A percentile compares a stretch with the other conserved stretches of the same genome.
Evolutionary conservation across 1,139 yeast genomes (phyloP).

Genomic region (Blastobotrys aristatus): DNA sequence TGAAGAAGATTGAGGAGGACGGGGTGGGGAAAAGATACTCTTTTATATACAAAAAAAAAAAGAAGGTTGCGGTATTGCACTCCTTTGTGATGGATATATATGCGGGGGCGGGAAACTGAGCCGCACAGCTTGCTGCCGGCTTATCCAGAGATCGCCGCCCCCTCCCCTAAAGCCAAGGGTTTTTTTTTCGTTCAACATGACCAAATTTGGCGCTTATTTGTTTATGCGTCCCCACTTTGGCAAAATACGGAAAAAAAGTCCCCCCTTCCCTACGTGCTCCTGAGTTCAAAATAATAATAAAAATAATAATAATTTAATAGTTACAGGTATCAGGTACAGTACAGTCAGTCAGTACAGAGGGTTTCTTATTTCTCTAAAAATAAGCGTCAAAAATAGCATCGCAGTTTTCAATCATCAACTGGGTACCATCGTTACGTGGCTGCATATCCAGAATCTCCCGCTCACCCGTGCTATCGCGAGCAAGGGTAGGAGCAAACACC

Average conservation of each 20-base stretch:
- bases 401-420: constrained; percentile 60
- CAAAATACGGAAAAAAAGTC: neutral
- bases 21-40: neutral
- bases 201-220: constrained; percentile 1
- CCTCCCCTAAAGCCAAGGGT: too few species aligned
- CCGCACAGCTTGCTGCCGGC: too few species aligned
- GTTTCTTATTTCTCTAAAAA: neutral
- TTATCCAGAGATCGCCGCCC: too few species aligned
- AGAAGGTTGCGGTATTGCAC: too few species aligned
- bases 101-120: neutral
- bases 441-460: constrained; percentile 86
- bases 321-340: neutral
- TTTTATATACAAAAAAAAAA: too few species aligned
- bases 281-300: neutral
- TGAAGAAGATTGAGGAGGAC: neutral
- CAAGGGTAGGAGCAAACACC: constrained; percentile 92
- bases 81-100: too few species aligned
- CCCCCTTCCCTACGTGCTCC: neutral
- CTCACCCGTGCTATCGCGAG: constrained; percentile 75
- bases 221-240: constrained; percentile 1
- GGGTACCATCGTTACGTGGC: constrained; percentile 72
- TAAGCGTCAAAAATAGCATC: constrained; percentile 36
- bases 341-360: too few species aligned
- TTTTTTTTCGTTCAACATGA: neutral
- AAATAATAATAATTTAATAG: neutral